Percentiles rank a stretch among this genome's conserved stretches.
These are phyloP conservation scores for Neltuma alba DNA, from an alignment of 306 rosid species.

Conservation along the genomic window DNA sequence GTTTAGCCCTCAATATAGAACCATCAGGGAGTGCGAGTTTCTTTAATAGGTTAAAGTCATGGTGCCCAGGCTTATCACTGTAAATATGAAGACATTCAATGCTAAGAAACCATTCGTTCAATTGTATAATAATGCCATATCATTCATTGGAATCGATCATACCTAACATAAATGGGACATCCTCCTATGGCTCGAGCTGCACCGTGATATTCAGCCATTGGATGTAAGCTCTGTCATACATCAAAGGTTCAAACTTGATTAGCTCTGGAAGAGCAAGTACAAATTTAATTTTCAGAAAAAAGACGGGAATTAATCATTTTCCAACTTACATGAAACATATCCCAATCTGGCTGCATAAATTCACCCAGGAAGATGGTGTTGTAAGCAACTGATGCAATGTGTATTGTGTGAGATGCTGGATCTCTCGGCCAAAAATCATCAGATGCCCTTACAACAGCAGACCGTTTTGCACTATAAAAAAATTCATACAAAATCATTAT, in stretches of 20 bases:
- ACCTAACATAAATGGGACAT: conserved; percentile 74
- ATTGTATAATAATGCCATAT: not conserved
- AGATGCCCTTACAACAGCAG: conserved; percentile 71
- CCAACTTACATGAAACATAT: conserved; percentile 73
- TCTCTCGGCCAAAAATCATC: conserved; percentile 71
- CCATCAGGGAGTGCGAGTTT: conserved; percentile 74
- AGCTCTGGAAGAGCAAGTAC: not conserved
- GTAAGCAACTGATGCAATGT: conserved; percentile 71
- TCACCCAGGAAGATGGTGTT: conserved; percentile 75
- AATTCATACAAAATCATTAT: not conserved
- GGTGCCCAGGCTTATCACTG: conserved; percentile 73
- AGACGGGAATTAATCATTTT: not conserved
- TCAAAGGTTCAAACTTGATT: conserved; percentile 12
- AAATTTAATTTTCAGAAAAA: not conserved
- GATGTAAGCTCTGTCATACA: conserved; percentile 54
- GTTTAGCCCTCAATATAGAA: conserved; percentile 65
- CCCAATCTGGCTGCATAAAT: conserved; percentile 84
- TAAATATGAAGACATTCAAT: not conserved
- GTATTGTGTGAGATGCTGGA: conserved; percentile 79
- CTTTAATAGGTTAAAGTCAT: conserved; percentile 68
- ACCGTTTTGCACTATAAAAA: conserved; percentile 56
- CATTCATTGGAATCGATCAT: not conserved
- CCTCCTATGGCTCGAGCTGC: conserved; percentile 80
- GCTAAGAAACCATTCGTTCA: not conserved
- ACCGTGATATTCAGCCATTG: conserved; percentile 69